These are phyloP conservation scores for Eutrema salsugineum DNA, from an alignment of 441 rosid genomes.

Conservation along the genomic window DNA sequence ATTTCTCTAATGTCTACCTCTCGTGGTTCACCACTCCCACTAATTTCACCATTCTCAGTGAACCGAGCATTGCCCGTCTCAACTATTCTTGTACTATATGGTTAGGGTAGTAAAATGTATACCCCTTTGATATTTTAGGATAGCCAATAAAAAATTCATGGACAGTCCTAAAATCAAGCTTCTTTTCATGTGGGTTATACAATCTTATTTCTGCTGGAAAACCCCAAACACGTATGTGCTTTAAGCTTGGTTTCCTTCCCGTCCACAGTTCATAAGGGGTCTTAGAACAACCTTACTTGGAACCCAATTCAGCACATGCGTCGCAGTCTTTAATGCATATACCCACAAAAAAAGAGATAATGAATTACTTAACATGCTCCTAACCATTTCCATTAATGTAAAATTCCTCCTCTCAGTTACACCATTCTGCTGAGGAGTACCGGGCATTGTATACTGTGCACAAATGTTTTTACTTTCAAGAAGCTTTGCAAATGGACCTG, in stretches of 20 bases:
- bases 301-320: not conserved
- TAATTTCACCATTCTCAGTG: not conserved
- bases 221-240: not conserved
- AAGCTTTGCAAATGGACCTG: not conserved
- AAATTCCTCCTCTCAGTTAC: not conserved
- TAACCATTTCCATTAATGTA: not conserved
- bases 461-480: too few relatives aligned
- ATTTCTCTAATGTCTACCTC: too few relatives aligned
- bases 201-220: not conserved
- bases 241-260: not conserved
- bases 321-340: not conserved
- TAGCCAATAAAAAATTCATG: not conserved
- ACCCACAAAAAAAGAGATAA: not conserved
- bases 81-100: not conserved
- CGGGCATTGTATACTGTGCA: not conserved
- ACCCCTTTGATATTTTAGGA: not conserved
- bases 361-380: not conserved
- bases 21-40: not conserved
- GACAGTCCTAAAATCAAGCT: not conserved
- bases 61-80: not conserved
- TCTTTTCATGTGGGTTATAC: not conserved
- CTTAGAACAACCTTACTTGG: not conserved
- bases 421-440: not conserved
- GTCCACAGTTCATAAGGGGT: not conserved
- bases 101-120: not conserved